A percentile compares a stretch with the other conserved stretches of the same genome.
Evolutionary conservation across 2,329 filamentous ascomycete genomes (phyloP).

Genomic region (Cephalotrichum gorgonifer): DNA sequence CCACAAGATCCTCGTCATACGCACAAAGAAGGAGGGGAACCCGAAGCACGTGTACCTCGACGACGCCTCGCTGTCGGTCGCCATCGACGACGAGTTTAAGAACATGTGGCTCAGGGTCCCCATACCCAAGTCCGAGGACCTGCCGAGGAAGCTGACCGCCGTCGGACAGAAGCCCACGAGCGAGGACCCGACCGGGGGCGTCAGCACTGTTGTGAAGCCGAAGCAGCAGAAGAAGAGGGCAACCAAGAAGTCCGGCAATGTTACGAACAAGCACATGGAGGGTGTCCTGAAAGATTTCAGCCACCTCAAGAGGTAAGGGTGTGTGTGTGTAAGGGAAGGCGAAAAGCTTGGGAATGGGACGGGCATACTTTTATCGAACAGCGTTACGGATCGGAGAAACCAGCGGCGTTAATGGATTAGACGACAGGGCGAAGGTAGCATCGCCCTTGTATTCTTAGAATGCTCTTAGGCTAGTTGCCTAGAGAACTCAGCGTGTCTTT

Average conservation of each 20-base stretch:
- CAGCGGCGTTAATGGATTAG: no score
- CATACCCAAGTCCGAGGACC: conserved; percentile 64
- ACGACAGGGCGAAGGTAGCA: no score
- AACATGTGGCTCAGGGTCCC: conserved; percentile 73
- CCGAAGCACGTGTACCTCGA: conserved; percentile 84
- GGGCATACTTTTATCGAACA: no score
- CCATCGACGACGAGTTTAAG: conserved; percentile 74
- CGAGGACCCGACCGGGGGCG: conserved; percentile 54
- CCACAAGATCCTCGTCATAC: conserved; percentile 73
- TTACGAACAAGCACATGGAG: conserved; percentile 81
- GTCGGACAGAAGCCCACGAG: conserved; percentile 78
- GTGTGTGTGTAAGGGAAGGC: not conserved
- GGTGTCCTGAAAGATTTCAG: conserved; percentile 68
- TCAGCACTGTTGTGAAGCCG: conserved; percentile 30
- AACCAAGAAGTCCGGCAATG: conserved; percentile 61
- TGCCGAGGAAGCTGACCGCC: conserved; percentile 65
- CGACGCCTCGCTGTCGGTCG: conserved; percentile 64
- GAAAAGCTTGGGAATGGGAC: not conserved
- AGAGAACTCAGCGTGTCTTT: no score
- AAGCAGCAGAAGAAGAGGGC: conserved; percentile 66
- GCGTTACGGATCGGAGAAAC: no score
- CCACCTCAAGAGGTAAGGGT: conserved; percentile 12
- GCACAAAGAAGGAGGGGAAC: conserved; percentile 86
- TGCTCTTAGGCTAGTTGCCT: no score
- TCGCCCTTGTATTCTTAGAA: no score